Percentiles rank a stretch among this genome's conserved stretches.
phyloP scores from a whole-genome alignment of 352 stramenopile species.

The Phytophthora idaei region DNA sequence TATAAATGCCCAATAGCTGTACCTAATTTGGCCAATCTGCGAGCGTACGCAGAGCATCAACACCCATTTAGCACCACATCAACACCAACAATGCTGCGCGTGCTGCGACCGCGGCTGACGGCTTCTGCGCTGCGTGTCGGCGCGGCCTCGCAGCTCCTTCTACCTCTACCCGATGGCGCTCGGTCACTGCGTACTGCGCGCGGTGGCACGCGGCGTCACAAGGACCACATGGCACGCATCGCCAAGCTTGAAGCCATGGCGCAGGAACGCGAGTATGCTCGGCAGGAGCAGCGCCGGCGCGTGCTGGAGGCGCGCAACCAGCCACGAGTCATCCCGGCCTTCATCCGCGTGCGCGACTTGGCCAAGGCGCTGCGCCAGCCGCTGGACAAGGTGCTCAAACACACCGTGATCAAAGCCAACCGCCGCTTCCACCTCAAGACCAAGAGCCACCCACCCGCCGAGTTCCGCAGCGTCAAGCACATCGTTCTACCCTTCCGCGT shows the following conservation, averaged over 20 bases:
- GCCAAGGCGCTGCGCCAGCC: constrained; percentile 72
- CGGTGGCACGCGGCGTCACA: constrained; percentile 28
- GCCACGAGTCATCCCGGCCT: constrained; percentile 38
- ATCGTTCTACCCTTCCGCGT: constrained; percentile 73
- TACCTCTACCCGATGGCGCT: not conserved
- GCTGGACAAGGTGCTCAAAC: constrained; percentile 75
- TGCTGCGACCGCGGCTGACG: constrained; percentile 12
- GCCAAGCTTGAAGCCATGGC: constrained; percentile 15
- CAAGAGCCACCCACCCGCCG: constrained; percentile 44
- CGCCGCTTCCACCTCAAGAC: constrained; percentile 59
- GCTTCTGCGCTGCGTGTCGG: constrained; percentile 11
- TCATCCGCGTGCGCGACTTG: constrained; percentile 77
- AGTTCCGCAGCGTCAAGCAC: constrained; percentile 83
- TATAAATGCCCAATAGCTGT: too few relatives aligned
- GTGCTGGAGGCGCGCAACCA: constrained; percentile 29
- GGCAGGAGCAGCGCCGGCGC: constrained; percentile 26
- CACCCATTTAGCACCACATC: not conserved
- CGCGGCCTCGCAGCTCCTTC: not conserved
- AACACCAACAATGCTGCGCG: constrained; percentile 16
- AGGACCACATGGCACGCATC: constrained; percentile 31
- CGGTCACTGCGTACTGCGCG: constrained; percentile 39
- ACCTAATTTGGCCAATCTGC: not conserved
- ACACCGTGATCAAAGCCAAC: constrained; percentile 58
- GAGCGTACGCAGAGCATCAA: not conserved
- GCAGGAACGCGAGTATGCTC: constrained; percentile 16